Conservation (phyloP, 441 rosid species). For the Isatis lusitanica region DNA sequence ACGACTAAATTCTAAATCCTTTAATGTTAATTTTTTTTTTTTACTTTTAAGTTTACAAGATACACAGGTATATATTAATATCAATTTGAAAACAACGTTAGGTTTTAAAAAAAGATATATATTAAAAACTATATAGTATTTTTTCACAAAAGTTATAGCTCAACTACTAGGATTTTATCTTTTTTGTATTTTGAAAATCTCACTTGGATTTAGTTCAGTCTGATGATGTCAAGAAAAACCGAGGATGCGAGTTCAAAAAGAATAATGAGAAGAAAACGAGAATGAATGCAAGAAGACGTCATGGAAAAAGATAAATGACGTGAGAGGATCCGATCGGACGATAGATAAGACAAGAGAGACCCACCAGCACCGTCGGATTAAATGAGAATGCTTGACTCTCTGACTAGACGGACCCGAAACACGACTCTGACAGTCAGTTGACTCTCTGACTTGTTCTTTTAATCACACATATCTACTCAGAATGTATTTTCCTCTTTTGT, state of each 20-base stretch:
- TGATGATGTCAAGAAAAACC: no score
- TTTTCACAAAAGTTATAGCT: no score
- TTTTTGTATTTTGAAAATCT: no score
- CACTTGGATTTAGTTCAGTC: no score
- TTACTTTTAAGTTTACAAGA: no score
- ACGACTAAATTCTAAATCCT: neutral
- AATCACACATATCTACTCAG: slow-evolving; percentile 10
- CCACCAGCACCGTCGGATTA: slow-evolving; percentile 60
- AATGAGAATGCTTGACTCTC: slow-evolving; percentile 44
- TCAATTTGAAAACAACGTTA: no score
- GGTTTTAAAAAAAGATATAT: no score
- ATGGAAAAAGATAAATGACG: slow-evolving; percentile 19
- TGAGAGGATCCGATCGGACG: slow-evolving; percentile 20
- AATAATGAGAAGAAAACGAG: neutral
- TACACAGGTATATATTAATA: no score
- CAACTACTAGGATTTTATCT: no score
- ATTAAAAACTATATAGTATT: no score
- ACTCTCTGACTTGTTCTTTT: slow-evolving; percentile 47
- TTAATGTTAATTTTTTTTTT: neutral
- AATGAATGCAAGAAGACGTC: slow-evolving; percentile 16
- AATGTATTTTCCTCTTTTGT: neutral
- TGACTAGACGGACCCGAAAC: slow-evolving; percentile 41
- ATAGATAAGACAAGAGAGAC: slow-evolving; percentile 34
- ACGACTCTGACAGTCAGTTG: slow-evolving; percentile 42
- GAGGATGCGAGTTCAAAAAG: neutral